A percentile compares a stretch with the other conserved stretches of the same genome.
phyloP scores from a whole-genome alignment of 1,139 yeast species.

The Torulaspora globosa region DNA sequence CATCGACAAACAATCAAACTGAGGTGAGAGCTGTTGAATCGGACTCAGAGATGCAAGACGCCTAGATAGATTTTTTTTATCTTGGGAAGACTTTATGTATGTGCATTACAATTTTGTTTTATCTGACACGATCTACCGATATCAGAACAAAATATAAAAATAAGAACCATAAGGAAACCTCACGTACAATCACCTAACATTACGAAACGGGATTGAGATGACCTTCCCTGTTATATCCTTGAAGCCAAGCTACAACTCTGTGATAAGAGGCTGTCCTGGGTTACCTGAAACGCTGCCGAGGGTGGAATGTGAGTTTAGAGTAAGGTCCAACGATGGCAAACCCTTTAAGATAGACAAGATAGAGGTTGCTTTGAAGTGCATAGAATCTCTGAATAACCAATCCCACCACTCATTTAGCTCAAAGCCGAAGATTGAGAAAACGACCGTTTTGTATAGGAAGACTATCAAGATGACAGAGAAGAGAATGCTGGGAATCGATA shows the following conservation, averaged over 20 bases:
- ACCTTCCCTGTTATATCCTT: constrained; percentile 38
- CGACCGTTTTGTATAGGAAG: constrained; percentile 28
- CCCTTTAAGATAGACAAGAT: constrained; percentile 76
- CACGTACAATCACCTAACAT: background rate
- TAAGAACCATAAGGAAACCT: background rate
- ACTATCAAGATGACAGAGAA: constrained; percentile 41
- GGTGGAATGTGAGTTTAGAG: constrained; percentile 34
- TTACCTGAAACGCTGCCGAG: constrained; percentile 52
- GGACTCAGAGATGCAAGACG: constrained; percentile 23
- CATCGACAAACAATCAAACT: background rate
- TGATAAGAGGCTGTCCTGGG: constrained; percentile 62
- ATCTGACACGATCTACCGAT: background rate
- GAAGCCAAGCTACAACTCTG: constrained; percentile 46
- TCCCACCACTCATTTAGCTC: constrained; percentile 29
- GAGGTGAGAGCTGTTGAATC: constrained; percentile 7
- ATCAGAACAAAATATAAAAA: constrained; percentile 2
- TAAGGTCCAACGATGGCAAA: constrained; percentile 45
- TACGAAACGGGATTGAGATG: constrained; percentile 8
- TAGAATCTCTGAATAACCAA: constrained; percentile 33
- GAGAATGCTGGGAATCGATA: constrained; percentile 50
- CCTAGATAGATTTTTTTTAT: background rate
- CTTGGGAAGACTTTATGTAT: constrained; percentile 1
- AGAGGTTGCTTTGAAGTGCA: constrained; percentile 39
- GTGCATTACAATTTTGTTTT: constrained; percentile 7
- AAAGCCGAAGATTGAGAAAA: constrained; percentile 44